These are phyloP conservation scores for Conticribra guillardii DNA, from an alignment of 108 stramenopile genomes.

Conservation along the genomic window DNA sequence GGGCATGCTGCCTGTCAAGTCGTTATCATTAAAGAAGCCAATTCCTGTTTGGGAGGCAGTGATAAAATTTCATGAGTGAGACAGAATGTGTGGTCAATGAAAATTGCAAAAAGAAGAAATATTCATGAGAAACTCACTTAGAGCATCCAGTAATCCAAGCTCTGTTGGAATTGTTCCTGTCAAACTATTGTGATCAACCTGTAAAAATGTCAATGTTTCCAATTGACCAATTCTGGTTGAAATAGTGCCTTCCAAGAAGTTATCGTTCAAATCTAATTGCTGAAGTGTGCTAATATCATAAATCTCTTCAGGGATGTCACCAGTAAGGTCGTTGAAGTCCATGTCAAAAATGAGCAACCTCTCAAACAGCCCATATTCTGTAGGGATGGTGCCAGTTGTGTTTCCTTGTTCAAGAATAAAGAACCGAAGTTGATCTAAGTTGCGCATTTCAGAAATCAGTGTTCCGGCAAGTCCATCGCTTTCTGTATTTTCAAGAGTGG, in stretches of 20 bases:
- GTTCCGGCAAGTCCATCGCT: slow-evolving; percentile 64
- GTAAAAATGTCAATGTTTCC: slow-evolving; percentile 48
- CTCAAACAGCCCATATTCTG: slow-evolving; percentile 53
- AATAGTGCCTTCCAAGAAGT: slow-evolving; percentile 57
- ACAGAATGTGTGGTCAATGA: neutral
- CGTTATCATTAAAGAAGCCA: slow-evolving; percentile 25
- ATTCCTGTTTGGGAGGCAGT: neutral
- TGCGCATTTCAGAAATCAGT: slow-evolving; percentile 53
- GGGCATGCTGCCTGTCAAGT: slow-evolving; percentile 48
- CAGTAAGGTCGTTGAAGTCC: slow-evolving; percentile 33
- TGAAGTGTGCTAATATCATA: slow-evolving; percentile 33
- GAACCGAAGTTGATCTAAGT: slow-evolving; percentile 43
- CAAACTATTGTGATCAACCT: slow-evolving; percentile 55
- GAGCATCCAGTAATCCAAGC: slow-evolving; percentile 41
- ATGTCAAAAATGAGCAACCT: slow-evolving; percentile 24
- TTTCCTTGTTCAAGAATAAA: slow-evolving; percentile 61
- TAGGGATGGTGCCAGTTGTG: slow-evolving; percentile 59
- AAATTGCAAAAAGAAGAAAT: neutral
- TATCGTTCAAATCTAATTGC: slow-evolving; percentile 55
- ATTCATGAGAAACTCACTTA: slow-evolving; percentile 9
- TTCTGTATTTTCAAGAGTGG: slow-evolving; percentile 31
- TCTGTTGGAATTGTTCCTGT: slow-evolving; percentile 64
- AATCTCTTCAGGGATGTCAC: slow-evolving; percentile 21
- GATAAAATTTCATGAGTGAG: neutral
- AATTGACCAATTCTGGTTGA: slow-evolving; percentile 56